Evolutionary conservation across 169 alveolate genomes (phyloP).

Genomic region (Theileria orientalis): DNA sequence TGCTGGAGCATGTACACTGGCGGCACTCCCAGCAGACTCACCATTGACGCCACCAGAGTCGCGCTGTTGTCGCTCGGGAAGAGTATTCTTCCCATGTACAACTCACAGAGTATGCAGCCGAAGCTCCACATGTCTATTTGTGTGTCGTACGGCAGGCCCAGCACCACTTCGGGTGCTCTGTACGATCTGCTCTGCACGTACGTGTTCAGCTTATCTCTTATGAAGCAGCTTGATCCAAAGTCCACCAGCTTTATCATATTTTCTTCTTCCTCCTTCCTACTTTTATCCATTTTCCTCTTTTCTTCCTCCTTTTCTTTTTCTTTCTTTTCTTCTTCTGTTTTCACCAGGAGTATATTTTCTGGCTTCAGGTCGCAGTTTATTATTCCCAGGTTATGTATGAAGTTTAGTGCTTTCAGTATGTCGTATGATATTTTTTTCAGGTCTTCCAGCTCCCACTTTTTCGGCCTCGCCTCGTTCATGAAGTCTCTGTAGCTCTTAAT

Average conservation of each 20-base stretch:
- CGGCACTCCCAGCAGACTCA: constrained; percentile 75
- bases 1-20: constrained; percentile 77
- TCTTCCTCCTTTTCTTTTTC: neutral
- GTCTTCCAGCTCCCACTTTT: constrained; percentile 46
- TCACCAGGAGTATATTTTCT: constrained; percentile 49
- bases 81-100: constrained; percentile 84
- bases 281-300: neutral
- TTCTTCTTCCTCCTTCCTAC: neutral
- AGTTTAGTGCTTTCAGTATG: constrained; percentile 36
- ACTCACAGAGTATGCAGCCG: constrained; percentile 97
- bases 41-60: constrained; percentile 79
- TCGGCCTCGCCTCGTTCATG: neutral
- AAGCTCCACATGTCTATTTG: constrained; percentile 98
- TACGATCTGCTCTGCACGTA: constrained; percentile 96
- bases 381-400: constrained; percentile 52
- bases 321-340: constrained; percentile 18
- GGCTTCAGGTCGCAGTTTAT: constrained; percentile 66
- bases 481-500: neutral
- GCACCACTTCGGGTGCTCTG: constrained; percentile 97
- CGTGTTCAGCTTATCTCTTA: constrained; percentile 88
- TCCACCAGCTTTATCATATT: constrained; percentile 89
- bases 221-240: constrained; percentile 93
- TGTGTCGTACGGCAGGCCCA: constrained; percentile 95
- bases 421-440: constrained; percentile 37
- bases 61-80: constrained; percentile 83